Percentiles rank a stretch among this genome's conserved stretches.
phyloP scores from a whole-genome alignment of 345 rosid genomes.

The Pistacia vera region DNA sequence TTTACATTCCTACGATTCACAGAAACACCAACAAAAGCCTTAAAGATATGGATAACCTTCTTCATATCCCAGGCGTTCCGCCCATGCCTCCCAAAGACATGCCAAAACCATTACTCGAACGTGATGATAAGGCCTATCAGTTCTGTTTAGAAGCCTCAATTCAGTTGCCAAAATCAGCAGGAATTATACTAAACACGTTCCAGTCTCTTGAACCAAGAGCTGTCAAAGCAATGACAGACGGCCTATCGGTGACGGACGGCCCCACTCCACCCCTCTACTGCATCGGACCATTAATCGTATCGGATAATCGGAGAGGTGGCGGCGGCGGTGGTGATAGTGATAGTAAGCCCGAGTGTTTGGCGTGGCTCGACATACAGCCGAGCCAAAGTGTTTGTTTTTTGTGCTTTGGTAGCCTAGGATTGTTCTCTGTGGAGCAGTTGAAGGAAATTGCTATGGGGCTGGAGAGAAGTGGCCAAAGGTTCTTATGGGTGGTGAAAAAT shows the following conservation, averaged over 20 bases:
- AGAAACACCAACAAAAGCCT: constrained; percentile 29
- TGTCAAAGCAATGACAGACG: constrained; percentile 23
- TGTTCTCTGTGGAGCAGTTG: constrained; percentile 35
- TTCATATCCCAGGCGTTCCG: constrained; percentile 34
- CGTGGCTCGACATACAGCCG: constrained; percentile 49
- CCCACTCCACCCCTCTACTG: constrained; percentile 29
- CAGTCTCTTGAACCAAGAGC: constrained; percentile 24
- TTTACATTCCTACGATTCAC: constrained; percentile 39
- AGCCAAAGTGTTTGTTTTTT: constrained; percentile 36
- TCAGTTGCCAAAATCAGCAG: neutral
- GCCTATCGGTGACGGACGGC: constrained; percentile 20
- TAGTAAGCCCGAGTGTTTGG: constrained; percentile 13
- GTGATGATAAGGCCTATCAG: constrained; percentile 15
- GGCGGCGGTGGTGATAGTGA: neutral
- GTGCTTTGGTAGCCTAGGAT: constrained; percentile 52
- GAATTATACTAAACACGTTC: constrained; percentile 37
- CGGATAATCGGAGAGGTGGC: neutral
- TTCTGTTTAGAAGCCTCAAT: constrained; percentile 10
- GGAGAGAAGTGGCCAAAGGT: constrained; percentile 43
- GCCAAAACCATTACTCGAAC: constrained; percentile 24
- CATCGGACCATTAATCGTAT: constrained; percentile 32
- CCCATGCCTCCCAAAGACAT: constrained; percentile 22
- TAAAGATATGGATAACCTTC: constrained; percentile 26
- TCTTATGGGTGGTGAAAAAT: constrained; percentile 51
- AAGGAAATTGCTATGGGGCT: constrained; percentile 51